phyloP scores from a whole-genome alignment of 2,329 filamentous ascomycete genomes.

The Alternaria hordeiaustralica region DNA sequence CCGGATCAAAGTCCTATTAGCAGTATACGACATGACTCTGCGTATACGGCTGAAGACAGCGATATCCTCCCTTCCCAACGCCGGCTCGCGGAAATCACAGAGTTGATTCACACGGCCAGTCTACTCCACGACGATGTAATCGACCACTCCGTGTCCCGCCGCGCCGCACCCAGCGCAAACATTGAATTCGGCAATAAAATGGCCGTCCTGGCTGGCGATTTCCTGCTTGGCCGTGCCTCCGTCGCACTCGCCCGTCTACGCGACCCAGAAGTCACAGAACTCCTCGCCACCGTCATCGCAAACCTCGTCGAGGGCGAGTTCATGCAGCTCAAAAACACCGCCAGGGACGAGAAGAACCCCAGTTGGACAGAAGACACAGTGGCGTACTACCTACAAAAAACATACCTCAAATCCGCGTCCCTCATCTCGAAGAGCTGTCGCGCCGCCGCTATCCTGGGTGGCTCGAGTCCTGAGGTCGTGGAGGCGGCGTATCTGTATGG shows the following conservation, averaged over 20 bases:
- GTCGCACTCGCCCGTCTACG: slow-evolving; percentile 89
- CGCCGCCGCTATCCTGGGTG: slow-evolving; percentile 84
- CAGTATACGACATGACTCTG: slow-evolving; percentile 60
- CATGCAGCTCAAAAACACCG: slow-evolving; percentile 99
- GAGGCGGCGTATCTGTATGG: slow-evolving; percentile 93
- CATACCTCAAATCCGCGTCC: slow-evolving; percentile 94
- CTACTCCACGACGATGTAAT: slow-evolving; percentile 98
- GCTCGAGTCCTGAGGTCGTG: slow-evolving; percentile 76
- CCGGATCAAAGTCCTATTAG: slow-evolving; percentile 59
- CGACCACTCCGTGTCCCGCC: slow-evolving; percentile 85
- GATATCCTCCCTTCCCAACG: slow-evolving; percentile 92
- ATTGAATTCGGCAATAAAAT: slow-evolving; percentile 98
- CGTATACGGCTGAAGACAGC: slow-evolving; percentile 55
- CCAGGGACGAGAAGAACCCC: slow-evolving; percentile 82
- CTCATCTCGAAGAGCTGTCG: slow-evolving; percentile 96
- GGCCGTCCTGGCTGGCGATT: slow-evolving; percentile 97
- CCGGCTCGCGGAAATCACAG: slow-evolving; percentile 92
- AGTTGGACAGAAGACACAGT: slow-evolving; percentile 88
- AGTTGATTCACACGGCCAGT: slow-evolving; percentile 96
- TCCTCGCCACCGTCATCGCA: slow-evolving; percentile 93
- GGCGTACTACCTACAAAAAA: slow-evolving; percentile 95
- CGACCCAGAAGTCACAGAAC: slow-evolving; percentile 92
- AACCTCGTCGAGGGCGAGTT: slow-evolving; percentile 99
- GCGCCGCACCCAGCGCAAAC: slow-evolving; percentile 87
- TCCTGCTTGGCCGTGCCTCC: slow-evolving; percentile 89